Conservation (phyloP, 164 flowering plant species). For the Brasenia schreberi region DNA sequence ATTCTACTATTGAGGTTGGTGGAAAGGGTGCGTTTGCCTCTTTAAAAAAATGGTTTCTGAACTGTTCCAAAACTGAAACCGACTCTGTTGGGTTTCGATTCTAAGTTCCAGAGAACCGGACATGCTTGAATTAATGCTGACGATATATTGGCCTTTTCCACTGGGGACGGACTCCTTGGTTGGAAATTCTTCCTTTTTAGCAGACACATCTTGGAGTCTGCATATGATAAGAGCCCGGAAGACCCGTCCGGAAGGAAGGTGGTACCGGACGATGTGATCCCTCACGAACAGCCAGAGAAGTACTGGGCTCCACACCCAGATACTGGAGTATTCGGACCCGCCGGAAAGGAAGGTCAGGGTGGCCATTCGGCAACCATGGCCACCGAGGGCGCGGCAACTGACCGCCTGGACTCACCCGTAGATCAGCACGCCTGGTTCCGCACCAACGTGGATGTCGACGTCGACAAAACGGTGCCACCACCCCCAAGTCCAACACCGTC, state of each 20-base stretch:
- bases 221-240: too few species aligned
- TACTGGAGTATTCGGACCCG: slow-evolving; percentile 86
- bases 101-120: neutral
- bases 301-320: slow-evolving; percentile 83
- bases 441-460: slow-evolving; percentile 62
- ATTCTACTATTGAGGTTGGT: neutral
- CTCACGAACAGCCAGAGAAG: slow-evolving; percentile 30
- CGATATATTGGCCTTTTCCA: too few species aligned
- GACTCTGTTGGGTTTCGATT: neutral
- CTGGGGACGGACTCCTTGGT: too few species aligned
- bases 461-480: slow-evolving; percentile 6
- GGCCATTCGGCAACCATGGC: neutral
- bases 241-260: slow-evolving; percentile 19
- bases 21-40: too few species aligned
- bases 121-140: too few species aligned
- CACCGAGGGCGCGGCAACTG: too few species aligned
- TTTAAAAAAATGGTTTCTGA: too few species aligned
- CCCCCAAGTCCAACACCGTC: neutral
- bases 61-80: too few species aligned
- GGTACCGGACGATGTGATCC: slow-evolving; percentile 54
- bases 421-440: slow-evolving; percentile 83
- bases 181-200: too few species aligned
- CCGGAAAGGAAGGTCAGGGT: slow-evolving; percentile 4
- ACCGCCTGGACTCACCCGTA: neutral
- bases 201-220: too few species aligned